Evolutionary conservation across 163 green algal genomes (phyloP).

Genomic region (Prototheca wickerhamii): DNA sequence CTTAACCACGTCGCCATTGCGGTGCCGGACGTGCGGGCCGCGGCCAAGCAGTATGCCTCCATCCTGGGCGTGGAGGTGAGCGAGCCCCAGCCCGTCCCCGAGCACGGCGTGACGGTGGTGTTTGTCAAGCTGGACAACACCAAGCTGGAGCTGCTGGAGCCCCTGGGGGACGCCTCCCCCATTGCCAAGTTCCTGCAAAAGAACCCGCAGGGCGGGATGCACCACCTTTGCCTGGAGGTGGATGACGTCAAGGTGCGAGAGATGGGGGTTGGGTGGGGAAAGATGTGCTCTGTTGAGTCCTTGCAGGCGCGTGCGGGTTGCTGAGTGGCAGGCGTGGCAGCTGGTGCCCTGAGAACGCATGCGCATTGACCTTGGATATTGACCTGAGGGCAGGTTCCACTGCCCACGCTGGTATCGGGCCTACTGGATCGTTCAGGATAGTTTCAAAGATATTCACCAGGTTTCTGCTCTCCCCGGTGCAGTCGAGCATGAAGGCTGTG

Average conservation of each 20-base stretch:
- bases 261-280: no score
- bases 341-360: no score
- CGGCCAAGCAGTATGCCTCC: slow-evolving; percentile 28
- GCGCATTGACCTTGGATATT: no score
- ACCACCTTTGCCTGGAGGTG: slow-evolving; percentile 61
- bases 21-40: slow-evolving; percentile 39
- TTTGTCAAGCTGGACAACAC: slow-evolving; percentile 56
- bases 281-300: slow-evolving; percentile 2
- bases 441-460: neutral
- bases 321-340: neutral
- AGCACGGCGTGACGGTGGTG: slow-evolving; percentile 54
- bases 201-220: slow-evolving; percentile 46
- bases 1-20: slow-evolving; percentile 60
- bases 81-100: slow-evolving; percentile 29
- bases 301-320: neutral
- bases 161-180: slow-evolving; percentile 39
- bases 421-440: neutral
- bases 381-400: no score
- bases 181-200: slow-evolving; percentile 44
- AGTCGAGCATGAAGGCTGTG: slow-evolving; percentile 13
- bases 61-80: slow-evolving; percentile 37
- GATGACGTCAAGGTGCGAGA: slow-evolving; percentile 17
- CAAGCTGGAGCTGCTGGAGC: slow-evolving; percentile 56
- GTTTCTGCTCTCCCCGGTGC: neutral
- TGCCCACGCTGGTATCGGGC: neutral